Conservation (phyloP, 176 grass and related monocot genomes). For the Hsuehochloa calcarea region DNA sequence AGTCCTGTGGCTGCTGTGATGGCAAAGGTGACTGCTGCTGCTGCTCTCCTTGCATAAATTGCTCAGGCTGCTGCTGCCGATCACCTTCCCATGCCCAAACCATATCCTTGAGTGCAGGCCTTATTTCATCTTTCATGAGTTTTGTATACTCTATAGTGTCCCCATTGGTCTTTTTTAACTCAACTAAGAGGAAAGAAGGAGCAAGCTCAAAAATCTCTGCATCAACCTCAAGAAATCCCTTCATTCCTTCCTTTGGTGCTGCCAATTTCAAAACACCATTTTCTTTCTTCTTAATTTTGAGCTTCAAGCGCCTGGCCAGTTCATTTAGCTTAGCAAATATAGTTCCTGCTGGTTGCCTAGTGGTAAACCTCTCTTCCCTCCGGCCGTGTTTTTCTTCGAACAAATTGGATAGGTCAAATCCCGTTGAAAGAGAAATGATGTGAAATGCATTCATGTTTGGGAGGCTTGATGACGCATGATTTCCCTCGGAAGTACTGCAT, state of each 20-base stretch:
- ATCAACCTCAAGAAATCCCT: constrained; percentile 53
- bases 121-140: constrained; percentile 52
- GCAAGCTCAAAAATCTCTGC: constrained; percentile 59
- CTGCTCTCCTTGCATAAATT: constrained; percentile 12
- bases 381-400: constrained; percentile 40
- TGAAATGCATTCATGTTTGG: constrained; percentile 63
- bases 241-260: constrained; percentile 50
- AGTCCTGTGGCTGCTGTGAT: constrained; percentile 29
- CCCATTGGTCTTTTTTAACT: constrained; percentile 49
- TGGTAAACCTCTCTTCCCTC: constrained; percentile 47
- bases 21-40: constrained; percentile 14
- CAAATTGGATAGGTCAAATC: constrained; percentile 61
- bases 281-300: constrained; percentile 62
- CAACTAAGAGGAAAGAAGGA: constrained; percentile 46
- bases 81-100: constrained; percentile 49
- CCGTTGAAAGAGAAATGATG: constrained; percentile 62
- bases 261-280: constrained; percentile 49
- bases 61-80: background rate
- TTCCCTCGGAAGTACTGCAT: constrained; percentile 18
- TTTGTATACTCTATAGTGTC: constrained; percentile 58
- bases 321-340: constrained; percentile 57
- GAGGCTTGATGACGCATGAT: constrained; percentile 26
- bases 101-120: constrained; percentile 47
- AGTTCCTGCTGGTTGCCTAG: constrained; percentile 37
- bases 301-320: constrained; percentile 42